Percentiles rank a stretch among this genome's conserved stretches.
Evolutionary conservation across 2,329 filamentous ascomycete genomes (phyloP).

Genomic region (Didymella glomerata): DNA sequence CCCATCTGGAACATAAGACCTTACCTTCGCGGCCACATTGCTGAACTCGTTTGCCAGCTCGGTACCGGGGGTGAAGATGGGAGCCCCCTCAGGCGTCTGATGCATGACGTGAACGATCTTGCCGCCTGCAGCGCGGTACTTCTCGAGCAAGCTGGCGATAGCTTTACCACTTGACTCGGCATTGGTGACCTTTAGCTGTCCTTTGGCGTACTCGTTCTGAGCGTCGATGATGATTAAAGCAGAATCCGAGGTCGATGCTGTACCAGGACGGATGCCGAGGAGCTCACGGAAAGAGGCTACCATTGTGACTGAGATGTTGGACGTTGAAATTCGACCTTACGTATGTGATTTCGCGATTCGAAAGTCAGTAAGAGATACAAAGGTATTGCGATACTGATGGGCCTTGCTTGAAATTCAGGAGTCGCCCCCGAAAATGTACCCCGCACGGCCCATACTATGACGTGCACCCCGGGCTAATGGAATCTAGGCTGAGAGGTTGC

Average conservation of each 20-base stretch:
- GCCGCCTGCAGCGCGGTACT: conserved; percentile 64
- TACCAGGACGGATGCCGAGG: conserved; percentile 64
- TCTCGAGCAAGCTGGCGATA: conserved; percentile 65
- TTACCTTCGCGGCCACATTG: conserved; percentile 61
- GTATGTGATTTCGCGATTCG: no score
- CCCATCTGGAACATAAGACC: background rate
- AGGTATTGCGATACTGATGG: background rate
- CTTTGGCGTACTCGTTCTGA: conserved; percentile 72
- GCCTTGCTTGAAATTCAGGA: conserved; percentile 1
- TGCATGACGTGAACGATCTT: conserved; percentile 71
- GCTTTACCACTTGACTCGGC: conserved; percentile 62
- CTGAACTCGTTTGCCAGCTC: conserved; percentile 67
- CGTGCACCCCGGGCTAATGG: conserved; percentile 10
- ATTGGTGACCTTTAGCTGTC: conserved; percentile 65
- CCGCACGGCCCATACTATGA: conserved; percentile 14
- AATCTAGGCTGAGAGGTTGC: conserved; percentile 6
- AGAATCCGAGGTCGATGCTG: conserved; percentile 65
- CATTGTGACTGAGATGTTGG: conserved; percentile 11
- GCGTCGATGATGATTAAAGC: conserved; percentile 74
- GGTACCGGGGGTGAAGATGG: conserved; percentile 71
- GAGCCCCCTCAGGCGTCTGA: conserved; percentile 66
- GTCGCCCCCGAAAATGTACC: conserved; percentile 14
- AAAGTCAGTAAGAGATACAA: background rate
- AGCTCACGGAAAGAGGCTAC: conserved; percentile 59
- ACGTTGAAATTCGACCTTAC: background rate